A percentile compares a stretch with the other conserved stretches of the same genome.
Conservation (phyloP, 306 rosid species). For the Pachyrhizus erosus region DNA sequence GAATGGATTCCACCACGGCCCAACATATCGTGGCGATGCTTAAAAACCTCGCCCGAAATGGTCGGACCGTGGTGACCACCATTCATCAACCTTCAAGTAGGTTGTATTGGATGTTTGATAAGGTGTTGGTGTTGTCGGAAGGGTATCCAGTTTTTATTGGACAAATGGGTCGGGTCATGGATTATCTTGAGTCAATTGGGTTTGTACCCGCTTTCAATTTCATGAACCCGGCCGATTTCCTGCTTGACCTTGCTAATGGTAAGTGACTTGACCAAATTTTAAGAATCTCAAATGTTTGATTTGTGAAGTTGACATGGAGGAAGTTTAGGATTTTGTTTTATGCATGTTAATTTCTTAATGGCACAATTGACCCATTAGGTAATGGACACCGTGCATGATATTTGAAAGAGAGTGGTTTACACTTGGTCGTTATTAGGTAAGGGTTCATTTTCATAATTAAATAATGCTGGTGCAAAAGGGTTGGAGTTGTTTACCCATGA, state of each 20-base stretch:
- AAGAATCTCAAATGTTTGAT: neutral
- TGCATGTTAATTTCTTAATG: slow-evolving; percentile 21
- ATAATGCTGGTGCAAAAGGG: slow-evolving; percentile 30
- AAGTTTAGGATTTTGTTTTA: neutral
- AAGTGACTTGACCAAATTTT: slow-evolving; percentile 20
- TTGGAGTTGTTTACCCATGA: slow-evolving; percentile 20
- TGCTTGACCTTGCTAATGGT: slow-evolving; percentile 82
- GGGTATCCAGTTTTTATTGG: slow-evolving; percentile 69
- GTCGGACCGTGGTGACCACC: slow-evolving; percentile 74
- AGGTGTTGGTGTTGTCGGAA: slow-evolving; percentile 65
- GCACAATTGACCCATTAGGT: neutral
- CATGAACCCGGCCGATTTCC: slow-evolving; percentile 76
- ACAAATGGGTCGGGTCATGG: slow-evolving; percentile 58
- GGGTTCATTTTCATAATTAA: slow-evolving; percentile 41
- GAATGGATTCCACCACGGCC: slow-evolving; percentile 75
- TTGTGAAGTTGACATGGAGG: neutral
- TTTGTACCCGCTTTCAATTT: slow-evolving; percentile 60
- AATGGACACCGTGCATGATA: slow-evolving; percentile 7
- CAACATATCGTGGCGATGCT: slow-evolving; percentile 58
- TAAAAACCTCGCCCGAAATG: slow-evolving; percentile 44
- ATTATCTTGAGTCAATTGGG: slow-evolving; percentile 60
- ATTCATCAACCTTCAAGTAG: slow-evolving; percentile 76
- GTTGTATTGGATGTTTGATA: slow-evolving; percentile 71
- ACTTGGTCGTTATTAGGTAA: slow-evolving; percentile 36
- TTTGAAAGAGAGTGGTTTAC: slow-evolving; percentile 5